Evolutionary conservation across 2,329 filamentous ascomycete genomes (phyloP).

Genomic region (Paradendryphiella salina): DNA sequence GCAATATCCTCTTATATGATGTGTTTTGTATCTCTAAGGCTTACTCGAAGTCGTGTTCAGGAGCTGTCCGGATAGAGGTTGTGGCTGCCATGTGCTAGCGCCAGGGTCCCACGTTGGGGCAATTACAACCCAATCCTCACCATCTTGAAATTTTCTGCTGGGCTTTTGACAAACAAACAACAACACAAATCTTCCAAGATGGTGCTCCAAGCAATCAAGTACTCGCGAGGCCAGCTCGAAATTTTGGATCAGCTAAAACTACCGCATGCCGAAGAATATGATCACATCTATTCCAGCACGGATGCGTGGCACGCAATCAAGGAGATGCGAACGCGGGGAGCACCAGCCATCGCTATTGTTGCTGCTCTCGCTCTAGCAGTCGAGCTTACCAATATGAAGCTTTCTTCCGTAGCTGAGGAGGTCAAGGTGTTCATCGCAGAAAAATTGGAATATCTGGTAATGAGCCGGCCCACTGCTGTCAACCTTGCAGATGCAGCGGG

Average conservation of each 20-base stretch:
- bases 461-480: slow-evolving; percentile 89
- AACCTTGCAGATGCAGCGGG: slow-evolving; percentile 88
- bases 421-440: slow-evolving; percentile 69
- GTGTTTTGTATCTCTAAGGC: not conserved
- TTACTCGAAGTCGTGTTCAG: not conserved
- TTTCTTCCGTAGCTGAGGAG: slow-evolving; percentile 60
- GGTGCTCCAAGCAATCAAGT: slow-evolving; percentile 77
- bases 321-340: slow-evolving; percentile 77
- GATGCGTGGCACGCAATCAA: slow-evolving; percentile 83
- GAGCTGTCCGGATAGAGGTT: not conserved
- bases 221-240: slow-evolving; percentile 69
- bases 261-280: slow-evolving; percentile 79
- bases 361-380: slow-evolving; percentile 86
- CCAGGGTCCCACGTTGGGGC: slow-evolving; percentile 14
- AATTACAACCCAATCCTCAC: slow-evolving; percentile 26
- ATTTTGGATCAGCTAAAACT: slow-evolving; percentile 84
- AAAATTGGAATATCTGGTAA: slow-evolving; percentile 83
- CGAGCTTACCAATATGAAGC: slow-evolving; percentile 67
- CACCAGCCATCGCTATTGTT: slow-evolving; percentile 97
- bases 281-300: slow-evolving; percentile 68
- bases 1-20: not conserved
- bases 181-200: slow-evolving; percentile 35
- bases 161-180: slow-evolving; percentile 9
- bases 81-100: slow-evolving; percentile 17
- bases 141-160: slow-evolving; percentile 28